A percentile compares a stretch with the other conserved stretches of the same genome.
These are phyloP conservation scores for Citrus inodora DNA, from an alignment of 345 rosid genomes.

Conservation along the genomic window DNA sequence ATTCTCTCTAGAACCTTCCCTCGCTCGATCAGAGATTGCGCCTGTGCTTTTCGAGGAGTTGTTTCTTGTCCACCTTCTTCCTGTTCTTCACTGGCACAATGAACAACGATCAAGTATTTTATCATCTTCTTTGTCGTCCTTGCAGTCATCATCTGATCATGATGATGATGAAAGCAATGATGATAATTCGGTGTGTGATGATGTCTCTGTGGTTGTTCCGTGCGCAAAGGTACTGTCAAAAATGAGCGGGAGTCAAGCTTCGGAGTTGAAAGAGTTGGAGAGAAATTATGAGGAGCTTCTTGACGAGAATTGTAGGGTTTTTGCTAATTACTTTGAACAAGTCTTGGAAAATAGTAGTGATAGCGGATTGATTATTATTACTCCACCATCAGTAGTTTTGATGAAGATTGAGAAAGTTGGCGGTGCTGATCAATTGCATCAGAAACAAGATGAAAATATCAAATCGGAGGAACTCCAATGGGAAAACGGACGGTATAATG, in stretches of 20 bases:
- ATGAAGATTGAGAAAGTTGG: constrained; percentile 13
- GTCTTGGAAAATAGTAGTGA: constrained; percentile 29
- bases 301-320: constrained; percentile 56
- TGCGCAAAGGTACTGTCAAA: constrained; percentile 40
- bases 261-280: constrained; percentile 49
- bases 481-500: constrained; percentile 52
- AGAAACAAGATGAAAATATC: constrained; percentile 14
- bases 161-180: constrained; percentile 1
- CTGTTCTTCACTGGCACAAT: constrained; percentile 43
- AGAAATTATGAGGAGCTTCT: constrained; percentile 39
- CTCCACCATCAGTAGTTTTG: constrained; percentile 35
- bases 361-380: background rate
- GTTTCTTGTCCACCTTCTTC: constrained; percentile 49
- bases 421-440: constrained; percentile 5
- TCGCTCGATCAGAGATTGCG: constrained; percentile 47
- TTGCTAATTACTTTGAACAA: constrained; percentile 38
- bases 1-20: constrained; percentile 42
- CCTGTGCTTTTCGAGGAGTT: constrained; percentile 45
- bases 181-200: constrained; percentile 24
- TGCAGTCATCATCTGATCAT: background rate
- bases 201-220: constrained; percentile 33
- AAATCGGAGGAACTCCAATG: constrained; percentile 22
- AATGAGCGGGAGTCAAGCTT: constrained; percentile 50
- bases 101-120: constrained; percentile 37
- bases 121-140: constrained; percentile 13